Evolutionary conservation across 495 filamentous ascomycete species (phyloP).

Genomic region (Aspergillus egyptiacus): DNA sequence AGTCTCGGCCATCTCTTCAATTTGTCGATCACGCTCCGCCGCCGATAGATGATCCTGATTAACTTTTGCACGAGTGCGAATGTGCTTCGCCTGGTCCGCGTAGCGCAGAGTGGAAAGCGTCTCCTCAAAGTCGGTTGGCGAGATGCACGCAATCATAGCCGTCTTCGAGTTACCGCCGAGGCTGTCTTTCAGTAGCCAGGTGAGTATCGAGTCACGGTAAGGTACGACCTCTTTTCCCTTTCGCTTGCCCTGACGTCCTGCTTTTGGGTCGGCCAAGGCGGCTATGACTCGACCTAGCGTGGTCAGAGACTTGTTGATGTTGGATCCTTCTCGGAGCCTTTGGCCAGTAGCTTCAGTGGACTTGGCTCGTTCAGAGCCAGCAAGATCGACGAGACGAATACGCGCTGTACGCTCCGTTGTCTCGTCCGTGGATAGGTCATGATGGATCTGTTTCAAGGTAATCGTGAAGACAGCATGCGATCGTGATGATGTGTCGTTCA

Average conservation of each 20-base stretch:
- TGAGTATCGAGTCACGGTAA: slow-evolving; percentile 95
- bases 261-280: slow-evolving; percentile 81
- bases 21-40: slow-evolving; percentile 88
- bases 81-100: slow-evolving; percentile 95
- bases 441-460: slow-evolving; percentile 92
- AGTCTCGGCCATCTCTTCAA: slow-evolving; percentile 86
- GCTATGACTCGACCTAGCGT: slow-evolving; percentile 95
- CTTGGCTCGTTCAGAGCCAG: slow-evolving; percentile 91
- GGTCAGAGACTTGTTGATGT: slow-evolving; percentile 98
- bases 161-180: slow-evolving; percentile 95
- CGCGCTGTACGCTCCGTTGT: slow-evolving; percentile 90
- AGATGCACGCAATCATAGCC: slow-evolving; percentile 97
- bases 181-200: slow-evolving; percentile 92
- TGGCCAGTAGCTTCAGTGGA: slow-evolving; percentile 90
- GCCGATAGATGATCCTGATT: slow-evolving; percentile 87
- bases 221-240: slow-evolving; percentile 71
- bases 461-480: slow-evolving; percentile 98
- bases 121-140: slow-evolving; percentile 93
- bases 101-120: slow-evolving; percentile 94
- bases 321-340: slow-evolving; percentile 86
- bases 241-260: slow-evolving; percentile 43
- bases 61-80: slow-evolving; percentile 91
- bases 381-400: slow-evolving; percentile 92
- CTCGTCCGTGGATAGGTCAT: slow-evolving; percentile 89
- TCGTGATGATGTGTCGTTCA: slow-evolving; percentile 96